phyloP scores from a whole-genome alignment of 2,329 filamentous ascomycete genomes.

The Microdochium nivale region DNA sequence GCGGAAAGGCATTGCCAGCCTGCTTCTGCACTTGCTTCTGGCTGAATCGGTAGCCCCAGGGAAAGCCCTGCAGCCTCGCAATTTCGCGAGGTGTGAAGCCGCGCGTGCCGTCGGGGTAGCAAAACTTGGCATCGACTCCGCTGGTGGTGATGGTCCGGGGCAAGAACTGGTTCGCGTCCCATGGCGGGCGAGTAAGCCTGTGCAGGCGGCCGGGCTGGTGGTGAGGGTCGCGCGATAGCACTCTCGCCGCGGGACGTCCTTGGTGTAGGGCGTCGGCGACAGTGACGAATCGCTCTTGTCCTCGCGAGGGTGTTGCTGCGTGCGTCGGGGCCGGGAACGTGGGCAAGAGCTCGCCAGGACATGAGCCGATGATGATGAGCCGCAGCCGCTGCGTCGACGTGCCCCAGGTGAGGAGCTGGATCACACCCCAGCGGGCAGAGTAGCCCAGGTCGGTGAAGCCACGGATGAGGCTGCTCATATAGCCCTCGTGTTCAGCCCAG shows the following conservation, averaged over 20 bases:
- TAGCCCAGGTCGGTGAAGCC: constrained; percentile 58
- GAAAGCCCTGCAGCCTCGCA: constrained; percentile 62
- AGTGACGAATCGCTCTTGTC: constrained; percentile 27
- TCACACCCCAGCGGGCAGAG: constrained; percentile 57
- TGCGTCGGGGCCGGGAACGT: constrained; percentile 56
- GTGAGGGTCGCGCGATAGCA: background rate
- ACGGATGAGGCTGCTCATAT: constrained; percentile 49
- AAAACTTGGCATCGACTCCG: constrained; percentile 42
- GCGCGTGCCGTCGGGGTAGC: constrained; percentile 55
- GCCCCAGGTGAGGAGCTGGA: constrained; percentile 41
- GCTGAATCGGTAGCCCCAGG: constrained; percentile 45
- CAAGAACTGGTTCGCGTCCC: constrained; percentile 35
- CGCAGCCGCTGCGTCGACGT: constrained; percentile 37
- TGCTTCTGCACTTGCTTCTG: constrained; percentile 43
- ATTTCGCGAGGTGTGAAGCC: constrained; percentile 57
- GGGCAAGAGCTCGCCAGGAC: constrained; percentile 63
- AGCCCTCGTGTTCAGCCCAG: constrained; percentile 35
- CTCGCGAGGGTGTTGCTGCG: constrained; percentile 21
- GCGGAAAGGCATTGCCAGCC: constrained; percentile 72
- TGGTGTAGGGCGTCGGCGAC: constrained; percentile 27
- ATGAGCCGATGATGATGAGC: constrained; percentile 45
- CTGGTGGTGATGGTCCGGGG: constrained; percentile 51
- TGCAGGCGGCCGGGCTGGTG: constrained; percentile 13
- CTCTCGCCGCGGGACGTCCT: background rate
- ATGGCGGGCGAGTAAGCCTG: constrained; percentile 30